A percentile compares a stretch with the other conserved stretches of the same genome.
Conservation (phyloP, 2,329 filamentous ascomycete genomes). For the Ophiostoma sp. region DNA sequence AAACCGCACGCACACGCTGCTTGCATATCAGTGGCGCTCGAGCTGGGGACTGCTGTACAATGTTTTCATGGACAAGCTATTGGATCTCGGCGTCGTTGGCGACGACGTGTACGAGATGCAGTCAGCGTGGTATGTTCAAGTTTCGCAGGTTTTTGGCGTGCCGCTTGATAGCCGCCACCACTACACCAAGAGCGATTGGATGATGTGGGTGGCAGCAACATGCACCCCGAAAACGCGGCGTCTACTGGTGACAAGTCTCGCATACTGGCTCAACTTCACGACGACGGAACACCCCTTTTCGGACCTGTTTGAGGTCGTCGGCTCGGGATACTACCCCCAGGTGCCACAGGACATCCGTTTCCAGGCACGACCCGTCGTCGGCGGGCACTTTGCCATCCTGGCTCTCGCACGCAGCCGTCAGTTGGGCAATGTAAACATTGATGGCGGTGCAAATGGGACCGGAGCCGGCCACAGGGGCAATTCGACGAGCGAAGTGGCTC, state of each 20-base stretch:
- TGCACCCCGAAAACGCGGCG: conserved; percentile 55
- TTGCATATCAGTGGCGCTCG: conserved; percentile 70
- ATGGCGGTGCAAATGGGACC: not conserved
- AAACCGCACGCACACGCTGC: conserved; percentile 64
- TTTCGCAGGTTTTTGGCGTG: conserved; percentile 69
- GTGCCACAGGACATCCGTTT: conserved; percentile 60
- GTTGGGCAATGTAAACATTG: not conserved
- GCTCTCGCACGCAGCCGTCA: conserved; percentile 45
- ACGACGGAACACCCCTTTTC: conserved; percentile 62
- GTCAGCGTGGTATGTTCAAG: conserved; percentile 43
- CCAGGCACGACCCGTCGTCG: conserved; percentile 70
- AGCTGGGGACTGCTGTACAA: conserved; percentile 71
- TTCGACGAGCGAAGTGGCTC: not conserved
- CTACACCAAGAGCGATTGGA: conserved; percentile 75
- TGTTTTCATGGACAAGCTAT: conserved; percentile 57
- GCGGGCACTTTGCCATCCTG: conserved; percentile 69
- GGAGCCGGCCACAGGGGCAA: not conserved
- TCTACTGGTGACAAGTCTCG: conserved; percentile 63
- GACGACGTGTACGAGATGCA: conserved; percentile 37
- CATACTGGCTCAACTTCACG: conserved; percentile 70
- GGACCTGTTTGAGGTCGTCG: conserved; percentile 68
- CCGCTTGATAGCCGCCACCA: conserved; percentile 69
- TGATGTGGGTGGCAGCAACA: conserved; percentile 70
- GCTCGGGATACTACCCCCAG: conserved; percentile 50
- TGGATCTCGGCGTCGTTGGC: conserved; percentile 66